Conservation (phyloP, 805 yeast genomes). For the Teunomyces funiuensis region DNA sequence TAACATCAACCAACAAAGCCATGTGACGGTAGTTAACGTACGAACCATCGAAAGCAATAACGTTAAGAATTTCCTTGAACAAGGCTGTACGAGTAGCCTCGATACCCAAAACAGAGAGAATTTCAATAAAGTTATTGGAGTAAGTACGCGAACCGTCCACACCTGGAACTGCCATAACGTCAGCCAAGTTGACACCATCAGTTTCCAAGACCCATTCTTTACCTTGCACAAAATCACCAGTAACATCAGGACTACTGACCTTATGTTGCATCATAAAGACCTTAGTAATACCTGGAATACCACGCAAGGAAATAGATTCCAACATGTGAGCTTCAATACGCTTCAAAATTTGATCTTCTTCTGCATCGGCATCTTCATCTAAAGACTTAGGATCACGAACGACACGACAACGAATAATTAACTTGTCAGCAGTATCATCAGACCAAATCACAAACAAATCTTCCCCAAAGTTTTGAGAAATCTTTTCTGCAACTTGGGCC, state of each 20-base stretch:
- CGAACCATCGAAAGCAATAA: constrained; percentile 99
- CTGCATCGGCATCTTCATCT: constrained; percentile 92
- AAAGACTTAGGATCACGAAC: constrained; percentile 92
- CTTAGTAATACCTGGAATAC: constrained; percentile 90
- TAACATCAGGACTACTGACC: constrained; percentile 64
- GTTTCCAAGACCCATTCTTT: constrained; percentile 99
- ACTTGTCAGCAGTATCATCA: constrained; percentile 96
- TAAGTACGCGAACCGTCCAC: constrained; percentile 89
- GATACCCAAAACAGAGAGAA: constrained; percentile 92
- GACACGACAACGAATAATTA: constrained; percentile 96
- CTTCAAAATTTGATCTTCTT: constrained; percentile 94
- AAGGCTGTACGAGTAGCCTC: constrained; percentile 97
- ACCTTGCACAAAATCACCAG: constrained; percentile 85
- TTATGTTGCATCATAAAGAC: constrained; percentile 89
- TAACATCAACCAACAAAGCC: constrained; percentile 95
- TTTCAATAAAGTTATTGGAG: constrained; percentile 95
- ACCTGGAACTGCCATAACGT: constrained; percentile 93
- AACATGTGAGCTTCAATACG: constrained; percentile 95
- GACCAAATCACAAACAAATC: constrained; percentile 98
- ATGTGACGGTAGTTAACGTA: constrained; percentile 97
- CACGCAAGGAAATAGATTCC: constrained; percentile 90
- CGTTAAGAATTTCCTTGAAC: constrained; percentile 92
- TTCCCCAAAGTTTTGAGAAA: constrained; percentile 87
- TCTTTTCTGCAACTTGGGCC: constrained; percentile 97
- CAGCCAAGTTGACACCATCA: constrained; percentile 95